A percentile compares a stretch with the other conserved stretches of the same genome.
Evolutionary conservation across 129 eudicot species (phyloP).

Genomic region (Helichrysum umbraculigerum): DNA sequence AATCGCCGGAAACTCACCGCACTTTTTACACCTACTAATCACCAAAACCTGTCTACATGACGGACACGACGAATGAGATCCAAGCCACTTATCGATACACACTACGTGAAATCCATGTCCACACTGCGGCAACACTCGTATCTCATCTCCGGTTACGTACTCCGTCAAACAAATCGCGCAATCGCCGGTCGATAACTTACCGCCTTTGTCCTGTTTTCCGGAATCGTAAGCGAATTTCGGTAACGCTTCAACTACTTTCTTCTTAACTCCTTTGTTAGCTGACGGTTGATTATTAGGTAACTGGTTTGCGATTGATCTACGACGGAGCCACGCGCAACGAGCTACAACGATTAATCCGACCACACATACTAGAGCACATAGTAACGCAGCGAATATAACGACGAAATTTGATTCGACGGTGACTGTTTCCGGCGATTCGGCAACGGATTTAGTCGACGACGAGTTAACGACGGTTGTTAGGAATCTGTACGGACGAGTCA

Average conservation of each 20-base stretch:
- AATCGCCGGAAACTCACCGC: not conserved
- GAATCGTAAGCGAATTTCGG: conserved; percentile 30
- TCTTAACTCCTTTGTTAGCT: conserved; percentile 3
- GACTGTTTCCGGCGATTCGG: not conserved
- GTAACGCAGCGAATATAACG: conserved; percentile 3
- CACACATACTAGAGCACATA: conserved; percentile 10
- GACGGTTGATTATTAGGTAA: conserved; percentile 1
- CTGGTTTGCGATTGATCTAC: not conserved
- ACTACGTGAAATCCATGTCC: conserved; percentile 16
- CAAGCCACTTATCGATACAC: conserved; percentile 11
- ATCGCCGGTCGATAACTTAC: conserved; percentile 16
- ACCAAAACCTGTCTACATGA: conserved; percentile 14
- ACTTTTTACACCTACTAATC: conserved; percentile 4
- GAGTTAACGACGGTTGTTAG: conserved; percentile 6
- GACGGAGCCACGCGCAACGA: conserved; percentile 14
- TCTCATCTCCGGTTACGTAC: not conserved
- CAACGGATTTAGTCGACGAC: not conserved
- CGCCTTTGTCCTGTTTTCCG: conserved; percentile 54
- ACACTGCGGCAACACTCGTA: conserved; percentile 4
- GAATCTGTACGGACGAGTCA: conserved; percentile 20
- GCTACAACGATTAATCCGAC: conserved; percentile 11
- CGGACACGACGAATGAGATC: conserved; percentile 13
- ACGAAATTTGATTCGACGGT: conserved; percentile 7
- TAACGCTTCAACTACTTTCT: not conserved
- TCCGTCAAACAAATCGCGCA: conserved; percentile 8